These are phyloP conservation scores for Hypomontagnella monticulosa DNA, from an alignment of 495 filamentous ascomycete genomes.

Conservation along the genomic window DNA sequence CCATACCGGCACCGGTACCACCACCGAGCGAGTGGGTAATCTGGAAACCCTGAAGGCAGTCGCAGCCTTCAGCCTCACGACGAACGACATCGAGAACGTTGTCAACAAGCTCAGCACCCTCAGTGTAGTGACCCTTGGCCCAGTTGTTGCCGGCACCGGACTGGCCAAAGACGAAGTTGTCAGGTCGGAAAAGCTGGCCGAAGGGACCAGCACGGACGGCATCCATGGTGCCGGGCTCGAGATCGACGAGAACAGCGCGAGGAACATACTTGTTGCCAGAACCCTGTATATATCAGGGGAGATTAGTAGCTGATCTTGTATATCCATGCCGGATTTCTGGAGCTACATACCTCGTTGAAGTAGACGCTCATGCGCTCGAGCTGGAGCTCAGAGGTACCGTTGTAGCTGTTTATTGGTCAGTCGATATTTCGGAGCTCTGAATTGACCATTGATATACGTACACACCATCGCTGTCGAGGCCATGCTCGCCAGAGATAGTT, in stretches of 20 bases:
- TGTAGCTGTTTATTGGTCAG: slow-evolving; percentile 75
- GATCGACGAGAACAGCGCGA: slow-evolving; percentile 98
- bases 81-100: slow-evolving; percentile 98
- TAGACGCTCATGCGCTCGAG: slow-evolving; percentile 99
- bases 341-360: slow-evolving; percentile 91
- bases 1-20: slow-evolving; percentile 99
- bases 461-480: slow-evolving; percentile 91
- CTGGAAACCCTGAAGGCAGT: slow-evolving; percentile 99
- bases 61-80: slow-evolving; percentile 97
- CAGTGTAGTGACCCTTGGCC: slow-evolving; percentile 99
- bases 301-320: slow-evolving; percentile 16
- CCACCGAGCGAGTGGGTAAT: slow-evolving; percentile 99
- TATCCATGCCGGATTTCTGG: background rate
- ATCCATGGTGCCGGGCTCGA: slow-evolving; percentile 99
- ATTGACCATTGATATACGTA: slow-evolving; percentile 47
- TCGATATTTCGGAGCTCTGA: slow-evolving; percentile 31
- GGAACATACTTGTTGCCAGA: slow-evolving; percentile 98
- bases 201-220: slow-evolving; percentile 99
- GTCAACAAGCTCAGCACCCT: slow-evolving; percentile 99
- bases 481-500: slow-evolving; percentile 98
- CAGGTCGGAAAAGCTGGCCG: slow-evolving; percentile 98
- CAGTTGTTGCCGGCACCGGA: slow-evolving; percentile 99
- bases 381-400: slow-evolving; percentile 97
- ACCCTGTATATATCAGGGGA: slow-evolving; percentile 64
- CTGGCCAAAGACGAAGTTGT: slow-evolving; percentile 99